Evolutionary conservation across 2,329 filamentous ascomycete species (phyloP).

Genomic region (Alternaria brassicae): DNA sequence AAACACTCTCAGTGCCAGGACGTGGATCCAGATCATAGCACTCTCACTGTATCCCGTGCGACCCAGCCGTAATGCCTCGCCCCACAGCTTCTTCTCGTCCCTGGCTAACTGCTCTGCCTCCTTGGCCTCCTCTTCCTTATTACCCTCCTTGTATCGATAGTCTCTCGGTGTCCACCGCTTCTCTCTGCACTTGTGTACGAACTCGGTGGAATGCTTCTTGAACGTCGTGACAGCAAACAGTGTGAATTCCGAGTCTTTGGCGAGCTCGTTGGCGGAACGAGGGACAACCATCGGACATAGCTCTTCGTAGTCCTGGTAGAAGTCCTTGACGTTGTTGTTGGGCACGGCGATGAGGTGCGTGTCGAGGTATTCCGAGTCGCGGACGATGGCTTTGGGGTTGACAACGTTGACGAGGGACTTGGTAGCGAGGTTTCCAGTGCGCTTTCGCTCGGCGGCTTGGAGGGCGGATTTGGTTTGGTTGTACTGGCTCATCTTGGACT

Average conservation of each 20-base stretch:
- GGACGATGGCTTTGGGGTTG: constrained; percentile 74
- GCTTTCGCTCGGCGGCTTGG: constrained; percentile 80
- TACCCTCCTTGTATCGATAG: constrained; percentile 90
- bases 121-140: constrained; percentile 84
- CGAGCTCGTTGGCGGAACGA: constrained; percentile 79
- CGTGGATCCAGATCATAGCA: constrained; percentile 95
- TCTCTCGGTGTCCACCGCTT: constrained; percentile 94
- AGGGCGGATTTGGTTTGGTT: constrained; percentile 88
- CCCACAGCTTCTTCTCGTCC: constrained; percentile 91
- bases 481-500: constrained; percentile 92
- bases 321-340: constrained; percentile 80
- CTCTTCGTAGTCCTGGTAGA: constrained; percentile 87
- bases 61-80: constrained; percentile 84
- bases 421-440: constrained; percentile 92
- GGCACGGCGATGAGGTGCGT: constrained; percentile 94
- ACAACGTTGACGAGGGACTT: constrained; percentile 92
- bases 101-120: constrained; percentile 82
- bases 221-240: constrained; percentile 91
- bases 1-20: constrained; percentile 88
- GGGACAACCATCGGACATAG: constrained; percentile 91
- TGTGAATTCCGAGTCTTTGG: constrained; percentile 87
- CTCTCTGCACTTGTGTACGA: constrained; percentile 90
- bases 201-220: constrained; percentile 87
- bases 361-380: constrained; percentile 94
- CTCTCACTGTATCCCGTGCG: constrained; percentile 95